Evolutionary conservation across 441 rosid species (phyloP), one percentile per base, ranked within the genome.

Genomic region (Aquilaria agallochum): DNA sequence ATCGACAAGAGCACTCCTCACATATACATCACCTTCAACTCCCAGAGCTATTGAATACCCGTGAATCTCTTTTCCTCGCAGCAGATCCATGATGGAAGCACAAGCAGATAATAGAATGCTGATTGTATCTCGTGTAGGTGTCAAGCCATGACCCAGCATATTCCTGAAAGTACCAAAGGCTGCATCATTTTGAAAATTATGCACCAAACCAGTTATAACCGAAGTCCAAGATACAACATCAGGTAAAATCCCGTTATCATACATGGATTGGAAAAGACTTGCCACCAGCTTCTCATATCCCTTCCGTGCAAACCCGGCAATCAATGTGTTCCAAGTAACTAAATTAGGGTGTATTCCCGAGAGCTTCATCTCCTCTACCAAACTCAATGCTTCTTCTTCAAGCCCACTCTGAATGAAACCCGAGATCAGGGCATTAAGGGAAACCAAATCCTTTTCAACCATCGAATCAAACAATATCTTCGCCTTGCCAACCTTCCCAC

Each of bases 181-280:
- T 34, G 79, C 79, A 31, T 51, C 63, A 11, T 73, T 72, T 27
- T 53, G 68, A 30, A 81, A 82, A 68, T 79, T 94, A 68, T 85
- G 86, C 60, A 90, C 93, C 50, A 82, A 69, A 32, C 97, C 95
- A 32, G 97, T 83, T 59, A 91, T 85, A 45, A 91, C 60, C 0
- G 93, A 84, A 42, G 96, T 89, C 97, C 96, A 89, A 0, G 96
- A 80, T 51, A 84, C 85, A 20, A 83, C 85, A 67, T 94, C 98
- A 13, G 90, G 92, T 65, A 78, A 78, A 66, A 76, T 58, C 36
- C 89, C 87, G 57, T 74, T 42, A 42, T 20, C 42, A 12, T 40
- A 58, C 95, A 94, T 89, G 76, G 74, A 57, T 58, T 69, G 58
- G 64, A 94, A 68, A 50, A 85, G 46, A 62, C 79, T 72, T 30